These are phyloP conservation scores for Yamadazyma buinensis DNA, from an alignment of 1,139 yeast species.

Conservation along the genomic window DNA sequence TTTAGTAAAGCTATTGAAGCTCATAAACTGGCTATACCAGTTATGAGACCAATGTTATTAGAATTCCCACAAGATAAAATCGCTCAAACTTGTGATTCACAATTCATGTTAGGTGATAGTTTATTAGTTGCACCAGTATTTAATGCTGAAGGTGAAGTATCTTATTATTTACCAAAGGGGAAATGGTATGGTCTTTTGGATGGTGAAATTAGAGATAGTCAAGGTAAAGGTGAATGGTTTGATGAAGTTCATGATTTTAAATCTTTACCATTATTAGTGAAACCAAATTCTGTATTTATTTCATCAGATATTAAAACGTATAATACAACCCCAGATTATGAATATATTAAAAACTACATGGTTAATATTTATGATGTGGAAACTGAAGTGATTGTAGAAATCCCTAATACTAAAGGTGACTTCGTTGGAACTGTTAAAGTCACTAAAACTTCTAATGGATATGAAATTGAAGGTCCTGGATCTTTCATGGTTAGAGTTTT, in stretches of 20 bases:
- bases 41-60: constrained; percentile 26
- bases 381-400: constrained; percentile 7
- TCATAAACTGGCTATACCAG: constrained; percentile 22
- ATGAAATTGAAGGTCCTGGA: constrained; percentile 8
- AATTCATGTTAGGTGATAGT: constrained; percentile 27
- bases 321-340: constrained; percentile 16
- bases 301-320: constrained; percentile 11
- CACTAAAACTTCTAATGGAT: constrained; percentile 5
- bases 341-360: constrained; percentile 15
- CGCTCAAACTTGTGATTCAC: constrained; percentile 23
- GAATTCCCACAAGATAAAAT: constrained; percentile 23
- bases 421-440: constrained; percentile 8
- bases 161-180: constrained; percentile 26
- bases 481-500: constrained; percentile 10
- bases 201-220: constrained; percentile 20
- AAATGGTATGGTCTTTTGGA: constrained; percentile 30
- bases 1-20: constrained; percentile 22
- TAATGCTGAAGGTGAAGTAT: constrained; percentile 24
- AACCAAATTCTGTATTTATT: constrained; percentile 21
- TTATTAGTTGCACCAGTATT: constrained; percentile 32
- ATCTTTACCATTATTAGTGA: constrained; percentile 26
- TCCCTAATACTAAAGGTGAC: constrained; percentile 15
- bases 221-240: constrained; percentile 21
- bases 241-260: constrained; percentile 24
- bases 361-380: constrained; percentile 17